phyloP scores from a whole-genome alignment of 345 rosid species.

The Aurinia saxatilis region DNA sequence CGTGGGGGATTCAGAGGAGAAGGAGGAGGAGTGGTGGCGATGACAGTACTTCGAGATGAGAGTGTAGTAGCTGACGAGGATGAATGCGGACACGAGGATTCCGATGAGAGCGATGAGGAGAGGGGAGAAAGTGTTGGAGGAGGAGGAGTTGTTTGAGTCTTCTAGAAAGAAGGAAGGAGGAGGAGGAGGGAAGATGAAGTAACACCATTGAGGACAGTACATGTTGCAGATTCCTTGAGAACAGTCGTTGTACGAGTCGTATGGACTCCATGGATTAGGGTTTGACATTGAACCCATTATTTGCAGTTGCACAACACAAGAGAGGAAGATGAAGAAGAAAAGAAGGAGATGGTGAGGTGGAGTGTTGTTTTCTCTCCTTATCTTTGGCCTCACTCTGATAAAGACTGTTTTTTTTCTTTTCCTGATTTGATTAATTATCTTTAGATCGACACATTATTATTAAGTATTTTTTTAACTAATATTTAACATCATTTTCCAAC shows the following conservation, averaged over 20 bases:
- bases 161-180: too few relatives aligned
- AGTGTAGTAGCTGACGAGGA: constrained; percentile 64
- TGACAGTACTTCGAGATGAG: constrained; percentile 56
- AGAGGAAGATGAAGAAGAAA: neutral
- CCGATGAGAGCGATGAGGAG: constrained; percentile 69
- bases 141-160: too few relatives aligned
- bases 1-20: neutral
- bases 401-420: neutral
- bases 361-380: constrained; percentile 18
- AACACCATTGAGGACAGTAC: constrained; percentile 88
- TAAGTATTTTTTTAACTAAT: neutral
- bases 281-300: constrained; percentile 26
- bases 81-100: constrained; percentile 53
- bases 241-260: constrained; percentile 62
- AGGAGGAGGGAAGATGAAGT: constrained; percentile 67
- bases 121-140: constrained; percentile 51
- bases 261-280: constrained; percentile 33
- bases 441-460: neutral
- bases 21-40: constrained; percentile 27
- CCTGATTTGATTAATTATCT: neutral
- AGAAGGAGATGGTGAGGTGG: constrained; percentile 7
- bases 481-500: neutral
- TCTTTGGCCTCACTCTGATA: neutral
- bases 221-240: constrained; percentile 72
- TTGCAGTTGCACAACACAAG: neutral